Conservation (phyloP, 768 basidiomycete species). For the Calvatia gigantea region DNA sequence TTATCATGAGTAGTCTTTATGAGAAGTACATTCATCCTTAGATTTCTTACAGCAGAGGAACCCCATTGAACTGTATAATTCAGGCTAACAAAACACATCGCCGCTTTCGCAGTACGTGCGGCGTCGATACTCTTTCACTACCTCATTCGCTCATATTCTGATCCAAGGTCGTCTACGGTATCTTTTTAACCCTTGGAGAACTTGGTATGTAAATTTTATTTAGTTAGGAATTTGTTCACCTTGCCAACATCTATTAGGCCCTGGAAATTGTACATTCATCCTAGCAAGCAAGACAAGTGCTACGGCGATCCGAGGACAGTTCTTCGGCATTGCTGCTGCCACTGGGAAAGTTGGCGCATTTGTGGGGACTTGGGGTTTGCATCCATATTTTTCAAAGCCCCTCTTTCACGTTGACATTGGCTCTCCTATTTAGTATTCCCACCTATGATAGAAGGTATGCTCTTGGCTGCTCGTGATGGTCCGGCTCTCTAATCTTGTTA, state of each 20-base stretch:
- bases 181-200: conserved; percentile 88
- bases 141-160: not conserved
- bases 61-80: not conserved
- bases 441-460: conserved; percentile 54
- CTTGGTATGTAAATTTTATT: conserved; percentile 41
- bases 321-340: conserved; percentile 83
- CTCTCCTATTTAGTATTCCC: conserved; percentile 48
- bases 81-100: conserved; percentile 62
- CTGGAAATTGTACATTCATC: conserved; percentile 82
- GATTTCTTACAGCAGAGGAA: not conserved
- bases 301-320: conserved; percentile 80
- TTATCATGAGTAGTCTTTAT: conserved; percentile 89
- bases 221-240: not conserved
- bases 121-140: no score
- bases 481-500: no score
- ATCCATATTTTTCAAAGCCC: not conserved
- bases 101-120: conserved; percentile 71
- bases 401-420: not conserved
- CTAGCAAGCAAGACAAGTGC: conserved; percentile 82
- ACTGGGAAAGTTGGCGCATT: conserved; percentile 83
- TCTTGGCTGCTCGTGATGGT: no score
- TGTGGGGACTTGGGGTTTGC: conserved; percentile 72
- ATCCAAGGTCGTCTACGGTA: conserved; percentile 77
- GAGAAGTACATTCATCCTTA: conserved; percentile 26
- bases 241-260: conserved; percentile 34